Evolutionary conservation across 768 basidiomycete genomes (phyloP).

Genomic region (Naematelia aurantialba): DNA sequence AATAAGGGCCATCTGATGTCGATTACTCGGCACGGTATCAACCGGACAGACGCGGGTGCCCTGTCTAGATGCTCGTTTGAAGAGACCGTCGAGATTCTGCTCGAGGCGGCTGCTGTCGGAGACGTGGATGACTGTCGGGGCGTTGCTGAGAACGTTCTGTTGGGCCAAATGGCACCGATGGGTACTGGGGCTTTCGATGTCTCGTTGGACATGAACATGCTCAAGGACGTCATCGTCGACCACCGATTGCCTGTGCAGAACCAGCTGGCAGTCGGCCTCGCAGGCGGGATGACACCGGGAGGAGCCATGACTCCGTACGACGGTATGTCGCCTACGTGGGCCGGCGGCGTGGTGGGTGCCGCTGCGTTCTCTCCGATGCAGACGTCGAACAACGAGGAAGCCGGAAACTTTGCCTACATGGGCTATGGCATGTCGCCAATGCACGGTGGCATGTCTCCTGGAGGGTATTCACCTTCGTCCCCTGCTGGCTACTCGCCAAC

Average conservation of each 20-base stretch:
- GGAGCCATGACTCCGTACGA: slow-evolving; percentile 86
- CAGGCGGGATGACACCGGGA: slow-evolving; percentile 51
- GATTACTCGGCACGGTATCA: slow-evolving; percentile 98
- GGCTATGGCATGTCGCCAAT: slow-evolving; percentile 79
- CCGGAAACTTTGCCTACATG: slow-evolving; percentile 66
- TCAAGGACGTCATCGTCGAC: slow-evolving; percentile 97
- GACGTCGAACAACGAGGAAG: slow-evolving; percentile 77
- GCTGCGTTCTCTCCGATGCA: slow-evolving; percentile 95
- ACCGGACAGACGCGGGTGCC: slow-evolving; percentile 97
- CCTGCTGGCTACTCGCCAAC: slow-evolving; percentile 63
- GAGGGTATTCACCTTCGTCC: slow-evolving; percentile 45
- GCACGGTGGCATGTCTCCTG: slow-evolving; percentile 57
- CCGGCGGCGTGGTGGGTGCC: slow-evolving; percentile 75
- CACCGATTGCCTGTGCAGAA: slow-evolving; percentile 63
- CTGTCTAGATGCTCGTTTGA: slow-evolving; percentile 99
- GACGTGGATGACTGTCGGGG: slow-evolving; percentile 98
- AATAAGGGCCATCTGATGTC: slow-evolving; percentile 92
- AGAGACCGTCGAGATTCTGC: slow-evolving; percentile 97
- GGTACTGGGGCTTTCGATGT: slow-evolving; percentile 96
- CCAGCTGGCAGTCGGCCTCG: slow-evolving; percentile 41
- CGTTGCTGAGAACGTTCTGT: slow-evolving; percentile 98
- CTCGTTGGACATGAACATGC: slow-evolving; percentile 92
- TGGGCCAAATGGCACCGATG: slow-evolving; percentile 99
- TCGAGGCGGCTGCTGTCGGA: slow-evolving; percentile 97
- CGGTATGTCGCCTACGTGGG: slow-evolving; percentile 78